Base-by-base conservation (phyloP, 345 rosid species). In the Citrus australasica region DNA sequence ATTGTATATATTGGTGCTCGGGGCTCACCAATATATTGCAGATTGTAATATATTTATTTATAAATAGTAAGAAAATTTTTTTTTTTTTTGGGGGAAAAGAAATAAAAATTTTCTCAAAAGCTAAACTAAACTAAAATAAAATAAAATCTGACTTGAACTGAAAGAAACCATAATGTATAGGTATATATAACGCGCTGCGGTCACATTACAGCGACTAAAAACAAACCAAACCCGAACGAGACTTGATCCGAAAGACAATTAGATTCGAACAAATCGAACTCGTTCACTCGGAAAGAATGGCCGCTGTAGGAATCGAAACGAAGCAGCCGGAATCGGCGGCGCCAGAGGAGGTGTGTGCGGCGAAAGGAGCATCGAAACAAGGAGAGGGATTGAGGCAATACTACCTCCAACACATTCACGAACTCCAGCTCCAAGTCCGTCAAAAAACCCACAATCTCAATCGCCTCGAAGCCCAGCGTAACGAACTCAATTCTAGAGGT, bases 381-480 rank as follows among this genome's bases (percentile, higher is more conserved):
- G 98, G 97, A 19, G 98, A 92, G 80, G 99, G 99, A 73, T 86
- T 94, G 27, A 83, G 87, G 85, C 98, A 92, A 75, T 96, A 96
- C 83, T 96, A 96, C 77, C 86, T 91, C 25, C 98, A 94, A 77
- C 97, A 87, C 83, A 96, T 92, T 86, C 97, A 89, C 73, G 99
- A 94, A 84, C 87, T 79, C 71, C 97, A 90, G 87, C 98, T 94
- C 35, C 94, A 51, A 65, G 90, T 87, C 73, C 93, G 99, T 2
- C 95, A 89, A 74, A 92, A 92, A 79, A 77, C 85, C 27, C 88
- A 90, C 85, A 92, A 96, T 76, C 99, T 96, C 74, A 94, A 96
- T 86, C 99, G 98, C 28, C 97, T 94, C 13, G 97, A 96, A 81
- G 99, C 99, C 69, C 99, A 94, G 83, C 93, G 98, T 30, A 96